Evolutionary conservation across 192 early-diverging fungal genomes (phyloP).

Genomic region (Nowakowskiella sp.): DNA sequence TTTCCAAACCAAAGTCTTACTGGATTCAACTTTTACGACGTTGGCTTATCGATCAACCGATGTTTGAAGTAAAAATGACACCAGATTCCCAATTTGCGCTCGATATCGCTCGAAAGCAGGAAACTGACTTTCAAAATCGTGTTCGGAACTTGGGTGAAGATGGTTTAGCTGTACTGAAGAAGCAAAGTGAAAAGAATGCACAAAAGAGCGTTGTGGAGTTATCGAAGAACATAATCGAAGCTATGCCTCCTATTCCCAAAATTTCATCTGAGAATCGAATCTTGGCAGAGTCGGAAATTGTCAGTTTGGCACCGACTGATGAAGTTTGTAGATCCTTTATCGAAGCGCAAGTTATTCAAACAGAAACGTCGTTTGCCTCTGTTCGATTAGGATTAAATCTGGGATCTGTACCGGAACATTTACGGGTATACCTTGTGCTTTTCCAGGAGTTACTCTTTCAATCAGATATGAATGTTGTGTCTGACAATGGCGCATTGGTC

Average conservation of each 20-base stretch:
- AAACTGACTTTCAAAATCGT: constrained; percentile 25
- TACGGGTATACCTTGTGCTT: constrained; percentile 62
- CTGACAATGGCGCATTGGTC: not conserved
- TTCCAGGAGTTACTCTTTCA: constrained; percentile 72
- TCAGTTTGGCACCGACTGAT: not conserved
- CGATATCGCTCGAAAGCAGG: constrained; percentile 32
- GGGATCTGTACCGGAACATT: constrained; percentile 39
- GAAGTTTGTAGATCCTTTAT: constrained; percentile 30
- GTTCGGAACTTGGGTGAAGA: constrained; percentile 28
- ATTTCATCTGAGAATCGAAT: constrained; percentile 40
- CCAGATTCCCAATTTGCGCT: constrained; percentile 46
- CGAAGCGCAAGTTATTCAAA: constrained; percentile 48
- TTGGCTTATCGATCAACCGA: constrained; percentile 49
- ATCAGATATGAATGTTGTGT: constrained; percentile 12
- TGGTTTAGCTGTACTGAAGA: constrained; percentile 35
- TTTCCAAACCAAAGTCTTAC: constrained; percentile 35
- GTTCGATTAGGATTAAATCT: constrained; percentile 48
- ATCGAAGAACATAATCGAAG: constrained; percentile 38
- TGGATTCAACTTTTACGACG: constrained; percentile 45
- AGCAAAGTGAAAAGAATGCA: constrained; percentile 26
- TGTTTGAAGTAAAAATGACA: constrained; percentile 48
- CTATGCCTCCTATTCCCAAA: constrained; percentile 65
- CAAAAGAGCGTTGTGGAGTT: constrained; percentile 46
- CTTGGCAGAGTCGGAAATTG: constrained; percentile 7
- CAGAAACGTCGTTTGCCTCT: constrained; percentile 60